Evolutionary conservation across 1,284 basidiomycete species (phyloP), one percentile per base, ranked within the genome.

Genomic region (Agaricales sp.): DNA sequence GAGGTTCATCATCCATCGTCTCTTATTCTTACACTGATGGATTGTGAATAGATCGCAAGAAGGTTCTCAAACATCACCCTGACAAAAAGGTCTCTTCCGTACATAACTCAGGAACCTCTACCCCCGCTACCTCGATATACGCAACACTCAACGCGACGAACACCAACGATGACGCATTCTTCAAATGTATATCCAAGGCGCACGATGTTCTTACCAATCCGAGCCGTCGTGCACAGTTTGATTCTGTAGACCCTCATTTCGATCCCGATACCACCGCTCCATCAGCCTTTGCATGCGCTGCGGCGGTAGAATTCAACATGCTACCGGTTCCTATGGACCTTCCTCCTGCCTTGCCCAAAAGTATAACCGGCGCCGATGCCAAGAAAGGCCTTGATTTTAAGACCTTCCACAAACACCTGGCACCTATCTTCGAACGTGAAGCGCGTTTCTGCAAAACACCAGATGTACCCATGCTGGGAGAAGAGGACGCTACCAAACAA

Each of bases 111-210:
- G 77, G 81, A 51, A 77, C 80, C 46, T 62, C 63, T 38, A 35
- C 30, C 30, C 30, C 30, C 30, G 30, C 30, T n/a, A n/a, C 8
- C n/a, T 64, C 52, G 23, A 66, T 66, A 50, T 62, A 71, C 41
- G 54, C 63, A 6, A 67, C 66, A 44, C 59, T 68, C 23, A 67
- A 67, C 54, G 60, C 67, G 53, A 35, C 30, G 8, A 11, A 8
- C 30, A 75, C 73, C 50, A 97, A 97, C 71, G 94, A 98, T 68
- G 95, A 99, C 63, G 84, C 85, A 2, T 99, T 99, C 78, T 99
- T 99, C 89, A 99, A 99, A 71, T 99, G 95, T 65, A 97, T 99
- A 59, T 86, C 91, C 69, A 99, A 99, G 68, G 93, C 94, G 18
- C 82, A 88, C 68, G 95, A 99, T 60, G 84, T 93, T 41, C 82